Evolutionary conservation across 2,329 filamentous ascomycete genomes (phyloP), one percentile per base, ranked within the genome.

Genomic region (Alternaria consortialis): DNA sequence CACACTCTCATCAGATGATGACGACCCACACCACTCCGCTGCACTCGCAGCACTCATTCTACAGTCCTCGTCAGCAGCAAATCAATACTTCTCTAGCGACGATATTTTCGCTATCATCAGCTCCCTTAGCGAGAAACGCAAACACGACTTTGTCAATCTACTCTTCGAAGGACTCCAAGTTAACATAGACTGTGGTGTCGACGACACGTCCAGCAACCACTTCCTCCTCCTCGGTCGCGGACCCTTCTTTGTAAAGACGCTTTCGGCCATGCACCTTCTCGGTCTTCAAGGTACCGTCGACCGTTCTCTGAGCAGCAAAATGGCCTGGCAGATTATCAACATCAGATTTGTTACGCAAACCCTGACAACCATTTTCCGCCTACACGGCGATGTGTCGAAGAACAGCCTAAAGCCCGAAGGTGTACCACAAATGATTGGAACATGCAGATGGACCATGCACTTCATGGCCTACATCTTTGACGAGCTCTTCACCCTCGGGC

Each of bases 111-210:
- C 82, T 15, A 69, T 84, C 29, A 59, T 73, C 48, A 70, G 67
- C 29, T 59, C 67, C 4, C 65, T 78, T 7, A 64, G 68, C 13
- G 68, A 69, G 25, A 72, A 72, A 25, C 67, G 73, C 42, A 75
- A 70, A 56, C 60, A 68, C 20, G 65, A 75, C 11, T 84, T 96
- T 36, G 80, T 94, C 32, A 88, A 90, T 9, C 85, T 91, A 25
- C 86, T 88, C n/a, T 85, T 86, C 59, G 86, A 84, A 32, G 73
- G 71, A 1, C 67, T 80, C 5, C 71, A 72, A 44, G 70, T 79
- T 1, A 88, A 89, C 51, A 87, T 94, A 48, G 94, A 98, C 79
- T 96, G 94, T 73, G 91, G 92, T 0, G 86, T 91, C 50, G 92
- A 97, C 62, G 82, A 87, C 2, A 91, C 68, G 89, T 94, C 62